Evolutionary conservation across 306 rosid genomes (phyloP).

Genomic region (Ammopiptanthus mongolicus): DNA sequence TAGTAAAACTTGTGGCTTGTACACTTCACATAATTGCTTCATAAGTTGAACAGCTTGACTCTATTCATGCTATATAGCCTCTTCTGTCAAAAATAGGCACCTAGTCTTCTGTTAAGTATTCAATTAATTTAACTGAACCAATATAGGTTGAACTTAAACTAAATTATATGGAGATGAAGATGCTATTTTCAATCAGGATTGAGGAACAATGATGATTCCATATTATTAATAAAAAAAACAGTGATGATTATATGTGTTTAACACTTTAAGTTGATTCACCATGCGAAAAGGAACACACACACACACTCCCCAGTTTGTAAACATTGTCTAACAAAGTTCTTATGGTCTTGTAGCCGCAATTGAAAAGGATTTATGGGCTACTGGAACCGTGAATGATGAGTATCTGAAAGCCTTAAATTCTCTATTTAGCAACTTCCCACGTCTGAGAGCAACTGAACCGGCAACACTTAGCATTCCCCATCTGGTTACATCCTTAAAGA

Average conservation of each 20-base stretch:
- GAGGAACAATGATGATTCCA: neutral
- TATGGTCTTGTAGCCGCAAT: slow-evolving; percentile 76
- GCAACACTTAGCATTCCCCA: slow-evolving; percentile 99
- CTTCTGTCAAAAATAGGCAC: neutral
- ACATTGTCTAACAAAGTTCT: slow-evolving; percentile 18
- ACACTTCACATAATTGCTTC: neutral
- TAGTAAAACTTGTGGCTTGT: neutral
- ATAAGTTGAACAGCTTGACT: neutral
- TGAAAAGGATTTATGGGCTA: slow-evolving; percentile 95
- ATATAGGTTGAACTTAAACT: neutral
- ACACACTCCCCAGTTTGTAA: neutral
- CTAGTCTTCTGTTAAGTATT: neutral
- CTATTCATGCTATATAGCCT: neutral
- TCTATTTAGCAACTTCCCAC: slow-evolving; percentile 87
- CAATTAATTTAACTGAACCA: neutral
- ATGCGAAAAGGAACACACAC: neutral
- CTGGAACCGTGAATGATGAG: slow-evolving; percentile 94
- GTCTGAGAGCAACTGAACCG: slow-evolving; percentile 93
- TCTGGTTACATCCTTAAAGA: slow-evolving; percentile 82
- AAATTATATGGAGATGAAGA: neutral
- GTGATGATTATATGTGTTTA: slow-evolving; percentile 4
- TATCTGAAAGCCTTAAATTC: slow-evolving; percentile 91
- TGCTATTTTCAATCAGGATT: slow-evolving; percentile 1
- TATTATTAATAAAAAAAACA: no score
- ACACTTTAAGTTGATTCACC: neutral